Conservation (phyloP, 208 protist genomes). For the Leptomonas seymouri region DNA sequence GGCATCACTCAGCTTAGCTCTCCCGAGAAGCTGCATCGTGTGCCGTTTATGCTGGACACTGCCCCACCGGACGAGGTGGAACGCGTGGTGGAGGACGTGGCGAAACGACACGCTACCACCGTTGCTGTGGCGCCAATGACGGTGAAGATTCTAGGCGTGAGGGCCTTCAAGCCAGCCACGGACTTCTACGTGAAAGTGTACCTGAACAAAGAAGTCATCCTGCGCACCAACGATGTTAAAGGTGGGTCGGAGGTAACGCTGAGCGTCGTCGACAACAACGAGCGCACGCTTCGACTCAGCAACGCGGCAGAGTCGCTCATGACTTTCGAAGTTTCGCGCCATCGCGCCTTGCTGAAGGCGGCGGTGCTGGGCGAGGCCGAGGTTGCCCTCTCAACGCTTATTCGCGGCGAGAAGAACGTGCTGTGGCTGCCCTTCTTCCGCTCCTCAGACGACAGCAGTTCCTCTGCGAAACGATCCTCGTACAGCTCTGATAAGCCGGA, state of each 20-base stretch:
- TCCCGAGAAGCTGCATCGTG: conserved; percentile 66
- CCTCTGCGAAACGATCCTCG: conserved; percentile 3
- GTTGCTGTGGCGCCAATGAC: conserved; percentile 68
- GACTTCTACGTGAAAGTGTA: conserved; percentile 78
- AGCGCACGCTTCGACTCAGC: conserved; percentile 51
- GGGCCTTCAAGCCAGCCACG: conserved; percentile 38
- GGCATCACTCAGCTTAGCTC: conserved; percentile 43
- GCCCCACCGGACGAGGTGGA: conserved; percentile 35
- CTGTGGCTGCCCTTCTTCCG: conserved; percentile 70
- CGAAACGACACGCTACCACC: conserved; percentile 19
- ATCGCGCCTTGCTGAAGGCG: conserved; percentile 39
- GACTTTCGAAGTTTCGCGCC: conserved; percentile 61
- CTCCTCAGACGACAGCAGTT: not conserved
- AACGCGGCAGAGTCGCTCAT: conserved; percentile 47
- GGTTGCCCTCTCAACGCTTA: conserved; percentile 56
- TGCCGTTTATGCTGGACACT: conserved; percentile 62
- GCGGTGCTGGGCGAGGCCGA: conserved; percentile 49
- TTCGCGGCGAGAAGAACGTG: conserved; percentile 66
- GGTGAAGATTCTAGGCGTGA: conserved; percentile 66
- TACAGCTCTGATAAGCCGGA: conserved; percentile 5
- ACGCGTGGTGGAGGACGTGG: conserved; percentile 45
- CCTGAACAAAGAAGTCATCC: conserved; percentile 49
- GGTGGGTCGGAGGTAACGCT: conserved; percentile 34
- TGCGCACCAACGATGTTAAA: conserved; percentile 57
- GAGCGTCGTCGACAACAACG: conserved; percentile 71